Base-by-base conservation (phyloP, 768 basidiomycete species). In the Terana coerulea region DNA sequence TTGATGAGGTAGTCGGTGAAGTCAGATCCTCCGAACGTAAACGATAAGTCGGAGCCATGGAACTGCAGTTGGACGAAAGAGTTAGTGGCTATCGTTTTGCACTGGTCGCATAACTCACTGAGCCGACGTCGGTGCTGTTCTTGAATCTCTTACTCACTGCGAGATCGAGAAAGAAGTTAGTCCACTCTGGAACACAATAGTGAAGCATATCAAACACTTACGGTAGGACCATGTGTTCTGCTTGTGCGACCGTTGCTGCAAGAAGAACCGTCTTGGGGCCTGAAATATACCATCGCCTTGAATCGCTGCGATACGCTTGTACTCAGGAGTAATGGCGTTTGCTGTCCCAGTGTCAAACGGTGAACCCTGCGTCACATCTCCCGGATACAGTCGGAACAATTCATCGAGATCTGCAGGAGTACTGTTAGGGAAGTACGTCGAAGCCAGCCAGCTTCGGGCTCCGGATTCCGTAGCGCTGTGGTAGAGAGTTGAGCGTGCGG, bases 331-430 rank as follows among this genome's bases (percentile, higher is more conserved):
- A 68, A 80, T 35, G 0, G 68, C 70, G 52, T 81, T 79, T 15
- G 69, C 53, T 31, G 58, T 22, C 0, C 74, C 71, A 0, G 81
- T 83, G 49, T 69, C 69, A 54, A 76, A 84, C 0, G 81, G 81
- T 0, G 79, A 81, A 17, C 81, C 81, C 45, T 72, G 57, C 1
- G 65, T 62, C 1, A 69, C 58, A 44, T 76, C 70, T 0, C 58
- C 50, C 6, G 60, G 58, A 41, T 67, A 68, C 2, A 62, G 39
- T 8, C 28, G 33, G 21, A 64, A 36, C 21, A 65, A 45, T 19
- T 29, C 30, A 19, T 58, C 46, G 3, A 67, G 5, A 25, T 61
- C 55, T 0, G 19, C 26, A 8, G 50, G 41, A 1, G 49, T 48
- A 1, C 64, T 62, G 3, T n/a, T 45, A 3, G 64, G 61, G 25